Evolutionary conservation across 129 eudicot species (phyloP).

Genomic region (Tanacetum coccineum): DNA sequence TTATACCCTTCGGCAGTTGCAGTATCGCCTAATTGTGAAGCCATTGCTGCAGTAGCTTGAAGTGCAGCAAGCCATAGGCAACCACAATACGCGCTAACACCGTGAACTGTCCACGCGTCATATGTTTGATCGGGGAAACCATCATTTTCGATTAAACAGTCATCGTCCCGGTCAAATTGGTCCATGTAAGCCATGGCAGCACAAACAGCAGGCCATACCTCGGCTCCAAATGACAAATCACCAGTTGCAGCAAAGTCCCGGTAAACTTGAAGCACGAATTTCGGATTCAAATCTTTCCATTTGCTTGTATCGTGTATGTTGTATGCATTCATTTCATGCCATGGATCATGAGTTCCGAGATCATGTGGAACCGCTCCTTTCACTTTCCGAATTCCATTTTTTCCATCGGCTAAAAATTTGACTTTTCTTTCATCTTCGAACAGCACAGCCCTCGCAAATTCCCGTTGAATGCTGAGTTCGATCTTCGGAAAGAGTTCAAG

Average conservation of each 20-base stretch:
- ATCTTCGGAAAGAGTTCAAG: slow-evolving; percentile 91
- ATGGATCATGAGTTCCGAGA: slow-evolving; percentile 97
- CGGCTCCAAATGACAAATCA: slow-evolving; percentile 75
- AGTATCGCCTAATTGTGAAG: slow-evolving; percentile 68
- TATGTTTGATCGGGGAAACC: slow-evolving; percentile 98
- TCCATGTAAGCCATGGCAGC: slow-evolving; percentile 98
- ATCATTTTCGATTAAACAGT: slow-evolving; percentile 81
- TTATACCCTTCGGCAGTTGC: slow-evolving; percentile 66
- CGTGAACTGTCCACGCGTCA: slow-evolving; percentile 97
- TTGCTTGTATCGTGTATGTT: slow-evolving; percentile 94
- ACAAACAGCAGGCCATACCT: slow-evolving; percentile 93
- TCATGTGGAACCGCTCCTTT: slow-evolving; percentile 97
- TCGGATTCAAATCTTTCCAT: slow-evolving; percentile 97
- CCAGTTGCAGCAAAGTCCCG: slow-evolving; percentile 90
- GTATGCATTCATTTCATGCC: slow-evolving; percentile 99
- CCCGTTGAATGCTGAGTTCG: slow-evolving; percentile 95
- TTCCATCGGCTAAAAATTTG: slow-evolving; percentile 79
- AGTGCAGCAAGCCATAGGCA: slow-evolving; percentile 93
- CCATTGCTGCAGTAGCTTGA: slow-evolving; percentile 96
- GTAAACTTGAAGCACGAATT: slow-evolving; percentile 93
- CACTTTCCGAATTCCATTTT: slow-evolving; percentile 80
- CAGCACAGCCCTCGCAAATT: slow-evolving; percentile 85
- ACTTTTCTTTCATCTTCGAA: slow-evolving; percentile 78
- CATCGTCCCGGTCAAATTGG: slow-evolving; percentile 73
- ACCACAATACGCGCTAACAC: slow-evolving; percentile 93